phyloP scores from a whole-genome alignment of 345 rosid species.

The Turritis glabra region DNA sequence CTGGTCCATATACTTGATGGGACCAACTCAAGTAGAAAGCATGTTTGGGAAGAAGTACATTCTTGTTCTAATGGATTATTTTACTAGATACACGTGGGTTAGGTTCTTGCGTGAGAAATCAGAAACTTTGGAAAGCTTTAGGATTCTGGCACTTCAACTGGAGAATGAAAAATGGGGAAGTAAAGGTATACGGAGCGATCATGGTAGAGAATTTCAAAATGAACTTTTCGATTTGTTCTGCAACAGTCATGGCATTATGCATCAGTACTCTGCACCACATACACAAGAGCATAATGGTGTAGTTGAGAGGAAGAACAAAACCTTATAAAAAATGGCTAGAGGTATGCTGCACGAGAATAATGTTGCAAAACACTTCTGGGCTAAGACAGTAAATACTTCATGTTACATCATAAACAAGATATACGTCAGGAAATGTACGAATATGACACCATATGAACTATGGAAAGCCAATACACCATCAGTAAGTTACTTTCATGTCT shows the following conservation, averaged over 20 bases:
- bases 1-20: no score
- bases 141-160: no score
- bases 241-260: rapidly evolving
- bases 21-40: no score
- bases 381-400: background rate
- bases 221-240: rapidly evolving
- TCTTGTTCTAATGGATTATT: no score
- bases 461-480: background rate
- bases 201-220: background rate
- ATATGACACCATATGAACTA: background rate
- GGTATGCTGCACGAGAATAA: background rate
- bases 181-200: background rate
- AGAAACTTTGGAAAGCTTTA: no score
- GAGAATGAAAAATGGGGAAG: background rate
- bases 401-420: background rate
- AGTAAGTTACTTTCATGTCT: background rate
- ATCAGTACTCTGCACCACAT: background rate
- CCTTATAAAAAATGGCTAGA: background rate
- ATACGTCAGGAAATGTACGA: background rate
- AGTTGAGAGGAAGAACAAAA: background rate
- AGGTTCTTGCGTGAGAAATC: no score
- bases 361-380: background rate
- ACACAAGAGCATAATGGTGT: background rate
- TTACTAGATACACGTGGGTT: no score
- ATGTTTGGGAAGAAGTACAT: no score